Conservation (phyloP, 345 rosid genomes). For the Geranium brycei region DNA sequence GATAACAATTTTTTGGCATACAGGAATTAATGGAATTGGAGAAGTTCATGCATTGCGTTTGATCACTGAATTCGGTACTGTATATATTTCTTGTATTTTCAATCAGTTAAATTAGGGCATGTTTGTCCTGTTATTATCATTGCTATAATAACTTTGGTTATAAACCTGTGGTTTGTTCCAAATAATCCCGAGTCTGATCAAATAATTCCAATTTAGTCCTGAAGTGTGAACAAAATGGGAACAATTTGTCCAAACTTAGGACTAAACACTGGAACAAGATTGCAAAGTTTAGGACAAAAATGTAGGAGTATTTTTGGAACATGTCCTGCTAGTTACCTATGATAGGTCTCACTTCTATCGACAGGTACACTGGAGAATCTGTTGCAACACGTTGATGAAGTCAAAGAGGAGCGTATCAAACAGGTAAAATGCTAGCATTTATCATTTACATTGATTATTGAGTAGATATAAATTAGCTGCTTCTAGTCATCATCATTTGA, state of each 20-base stretch:
- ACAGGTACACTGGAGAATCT: slow-evolving; percentile 69
- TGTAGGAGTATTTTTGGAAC: no score
- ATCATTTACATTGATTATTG: not conserved
- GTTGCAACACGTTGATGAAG: slow-evolving; percentile 56
- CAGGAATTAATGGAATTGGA: slow-evolving; percentile 90
- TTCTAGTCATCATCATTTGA: not conserved
- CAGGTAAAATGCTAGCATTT: slow-evolving; percentile 25
- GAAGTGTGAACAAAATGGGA: no score
- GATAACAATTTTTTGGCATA: slow-evolving; percentile 16
- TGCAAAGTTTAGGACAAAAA: no score
- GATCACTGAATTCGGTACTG: slow-evolving; percentile 64
- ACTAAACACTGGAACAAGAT: no score
- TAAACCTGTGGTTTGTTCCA: no score
- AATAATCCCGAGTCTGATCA: no score
- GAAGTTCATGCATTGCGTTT: slow-evolving; percentile 60
- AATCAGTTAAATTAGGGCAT: not conserved
- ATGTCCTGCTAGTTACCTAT: slow-evolving; percentile 1
- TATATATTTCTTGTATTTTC: slow-evolving; percentile 2
- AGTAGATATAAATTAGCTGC: not conserved
- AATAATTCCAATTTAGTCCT: no score
- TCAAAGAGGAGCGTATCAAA: slow-evolving; percentile 45
- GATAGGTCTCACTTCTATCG: slow-evolving; percentile 3
- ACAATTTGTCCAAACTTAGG: no score
- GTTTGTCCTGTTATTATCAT: not conserved
- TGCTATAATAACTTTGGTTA: not conserved